Conservation (phyloP, 495 filamentous ascomycete genomes). For the Neurospora sp. region DNA sequence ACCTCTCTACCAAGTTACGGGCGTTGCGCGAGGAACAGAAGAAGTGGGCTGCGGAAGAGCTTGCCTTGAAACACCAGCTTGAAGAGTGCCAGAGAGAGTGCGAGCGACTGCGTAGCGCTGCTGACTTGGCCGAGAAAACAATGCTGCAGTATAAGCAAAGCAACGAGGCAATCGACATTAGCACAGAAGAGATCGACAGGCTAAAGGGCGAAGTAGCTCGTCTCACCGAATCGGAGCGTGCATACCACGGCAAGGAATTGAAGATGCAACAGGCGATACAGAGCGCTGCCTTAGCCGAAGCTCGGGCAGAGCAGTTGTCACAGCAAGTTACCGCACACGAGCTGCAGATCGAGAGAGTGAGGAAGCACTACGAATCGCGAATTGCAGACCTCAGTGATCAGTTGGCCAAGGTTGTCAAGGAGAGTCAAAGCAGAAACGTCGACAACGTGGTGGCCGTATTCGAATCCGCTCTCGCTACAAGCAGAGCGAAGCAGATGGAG, state of each 20-base stretch:
- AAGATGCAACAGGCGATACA: slow-evolving; percentile 42
- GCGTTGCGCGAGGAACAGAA: slow-evolving; percentile 57
- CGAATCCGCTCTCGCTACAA: slow-evolving; percentile 26
- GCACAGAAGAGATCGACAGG: slow-evolving; percentile 49
- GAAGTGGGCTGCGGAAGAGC: slow-evolving; percentile 46
- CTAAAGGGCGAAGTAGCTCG: slow-evolving; percentile 46
- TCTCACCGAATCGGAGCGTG: slow-evolving; percentile 44
- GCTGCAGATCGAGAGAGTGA: slow-evolving; percentile 36
- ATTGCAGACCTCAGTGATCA: slow-evolving; percentile 31
- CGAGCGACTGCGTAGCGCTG: slow-evolving; percentile 44
- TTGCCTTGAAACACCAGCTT: slow-evolving; percentile 43
- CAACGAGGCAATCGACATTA: slow-evolving; percentile 46
- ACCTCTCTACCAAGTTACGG: slow-evolving; percentile 49
- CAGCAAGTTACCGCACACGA: slow-evolving; percentile 43
- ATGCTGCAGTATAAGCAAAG: slow-evolving; percentile 49
- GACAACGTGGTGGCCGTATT: slow-evolving; percentile 25
- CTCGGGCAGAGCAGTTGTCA: slow-evolving; percentile 40
- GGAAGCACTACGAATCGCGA: slow-evolving; percentile 32
- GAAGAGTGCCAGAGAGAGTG: slow-evolving; percentile 40
- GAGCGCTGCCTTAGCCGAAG: slow-evolving; percentile 41
- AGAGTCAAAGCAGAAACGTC: slow-evolving; percentile 30
- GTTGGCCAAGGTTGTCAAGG: slow-evolving; percentile 32
- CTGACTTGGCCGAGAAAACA: slow-evolving; percentile 51
- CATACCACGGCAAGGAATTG: slow-evolving; percentile 46
- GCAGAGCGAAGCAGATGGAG: slow-evolving; percentile 31